Percentiles rank a stretch among this genome's conserved stretches.
phyloP scores from a whole-genome alignment of 2,329 filamentous ascomycete species.

The Cytospora piceae region DNA sequence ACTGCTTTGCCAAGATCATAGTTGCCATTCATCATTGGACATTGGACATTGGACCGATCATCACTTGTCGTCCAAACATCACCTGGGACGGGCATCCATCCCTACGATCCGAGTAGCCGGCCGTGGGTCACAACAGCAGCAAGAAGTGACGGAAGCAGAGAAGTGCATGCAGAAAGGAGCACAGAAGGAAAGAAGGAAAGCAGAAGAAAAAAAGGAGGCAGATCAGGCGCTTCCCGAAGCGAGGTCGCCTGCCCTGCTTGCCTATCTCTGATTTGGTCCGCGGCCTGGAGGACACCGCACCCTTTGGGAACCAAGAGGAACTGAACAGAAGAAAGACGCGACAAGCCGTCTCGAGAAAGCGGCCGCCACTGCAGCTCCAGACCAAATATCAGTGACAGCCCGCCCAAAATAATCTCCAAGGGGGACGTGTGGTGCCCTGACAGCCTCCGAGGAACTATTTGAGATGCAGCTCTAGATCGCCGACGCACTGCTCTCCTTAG shows the following conservation, averaged over 20 bases:
- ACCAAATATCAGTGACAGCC: slow-evolving; percentile 17
- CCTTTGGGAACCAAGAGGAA: not conserved
- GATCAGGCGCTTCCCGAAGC: slow-evolving; percentile 15
- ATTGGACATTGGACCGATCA: not conserved
- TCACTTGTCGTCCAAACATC: not conserved
- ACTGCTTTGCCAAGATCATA: slow-evolving; percentile 3
- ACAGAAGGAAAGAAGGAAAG: too few relatives aligned
- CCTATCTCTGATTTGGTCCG: not conserved
- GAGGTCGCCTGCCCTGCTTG: slow-evolving; percentile 17
- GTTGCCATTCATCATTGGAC: slow-evolving; percentile 7
- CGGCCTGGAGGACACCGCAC: not conserved
- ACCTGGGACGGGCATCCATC: slow-evolving; percentile 1
- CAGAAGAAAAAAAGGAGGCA: not conserved
- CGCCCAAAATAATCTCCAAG: not conserved
- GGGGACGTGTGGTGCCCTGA: not conserved
- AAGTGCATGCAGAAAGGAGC: slow-evolving; percentile 12
- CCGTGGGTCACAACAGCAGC: slow-evolving; percentile 22
- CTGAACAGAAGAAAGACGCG: not conserved
- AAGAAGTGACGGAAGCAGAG: slow-evolving; percentile 15
- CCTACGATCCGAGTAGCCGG: slow-evolving; percentile 17
- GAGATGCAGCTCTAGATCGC: slow-evolving; percentile 13
- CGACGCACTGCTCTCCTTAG: not conserved
- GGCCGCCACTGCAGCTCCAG: slow-evolving; percentile 6
- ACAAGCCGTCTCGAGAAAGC: not conserved
- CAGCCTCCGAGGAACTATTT: not conserved